Evolutionary conservation across 2,329 filamentous ascomycete species (phyloP).

Genomic region (Cercospora brassicicola): DNA sequence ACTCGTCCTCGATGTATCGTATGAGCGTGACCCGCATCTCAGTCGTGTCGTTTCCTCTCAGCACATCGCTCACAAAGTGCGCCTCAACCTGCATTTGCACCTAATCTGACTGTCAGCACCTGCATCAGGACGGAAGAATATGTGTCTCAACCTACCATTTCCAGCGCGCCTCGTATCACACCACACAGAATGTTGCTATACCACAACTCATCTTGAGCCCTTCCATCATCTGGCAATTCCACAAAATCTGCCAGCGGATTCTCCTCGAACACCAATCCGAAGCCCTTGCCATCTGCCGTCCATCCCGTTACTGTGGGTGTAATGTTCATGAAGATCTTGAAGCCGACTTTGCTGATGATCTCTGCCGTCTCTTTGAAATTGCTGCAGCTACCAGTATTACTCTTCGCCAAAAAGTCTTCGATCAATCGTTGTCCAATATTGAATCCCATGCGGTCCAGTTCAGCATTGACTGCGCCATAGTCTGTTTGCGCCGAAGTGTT

Average conservation of each 20-base stretch:
- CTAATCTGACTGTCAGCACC: constrained; percentile 43
- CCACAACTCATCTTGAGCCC: constrained; percentile 95
- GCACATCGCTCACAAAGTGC: constrained; percentile 89
- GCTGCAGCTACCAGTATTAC: constrained; percentile 80
- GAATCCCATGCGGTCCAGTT: constrained; percentile 98
- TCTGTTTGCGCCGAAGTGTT: constrained; percentile 64
- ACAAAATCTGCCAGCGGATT: constrained; percentile 97
- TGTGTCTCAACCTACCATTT: constrained; percentile 68
- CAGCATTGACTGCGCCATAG: constrained; percentile 94
- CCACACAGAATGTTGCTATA: constrained; percentile 97
- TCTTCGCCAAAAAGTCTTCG: constrained; percentile 96
- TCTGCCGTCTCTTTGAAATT: constrained; percentile 97
- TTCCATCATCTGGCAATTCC: constrained; percentile 90
- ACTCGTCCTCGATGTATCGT: constrained; percentile 94
- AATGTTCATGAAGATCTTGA: constrained; percentile 98
- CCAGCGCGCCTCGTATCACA: constrained; percentile 82
- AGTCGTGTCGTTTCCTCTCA: constrained; percentile 91
- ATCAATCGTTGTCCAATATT: constrained; percentile 95
- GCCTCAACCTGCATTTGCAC: constrained; percentile 97
- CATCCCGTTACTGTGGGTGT: constrained; percentile 92
- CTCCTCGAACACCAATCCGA: constrained; percentile 93
- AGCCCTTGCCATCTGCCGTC: constrained; percentile 94
- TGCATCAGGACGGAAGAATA: background rate
- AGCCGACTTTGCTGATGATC: constrained; percentile 96
- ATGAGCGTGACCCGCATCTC: constrained; percentile 94